Conservation (phyloP, 108 stramenopile genomes). For the Nitzschia sp. region DNA sequence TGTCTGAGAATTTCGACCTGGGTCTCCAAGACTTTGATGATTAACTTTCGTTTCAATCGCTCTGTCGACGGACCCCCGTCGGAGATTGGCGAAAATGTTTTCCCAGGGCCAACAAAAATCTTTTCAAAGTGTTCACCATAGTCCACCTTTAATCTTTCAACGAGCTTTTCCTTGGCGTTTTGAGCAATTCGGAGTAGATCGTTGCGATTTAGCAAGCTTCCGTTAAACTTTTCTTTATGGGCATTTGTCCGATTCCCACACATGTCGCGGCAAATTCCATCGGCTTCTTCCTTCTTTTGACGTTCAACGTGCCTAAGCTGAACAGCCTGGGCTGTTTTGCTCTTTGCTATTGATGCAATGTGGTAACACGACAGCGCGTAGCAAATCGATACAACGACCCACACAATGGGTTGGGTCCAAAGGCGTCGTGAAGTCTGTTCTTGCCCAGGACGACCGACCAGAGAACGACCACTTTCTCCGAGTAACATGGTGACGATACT, state of each 20-base stretch:
- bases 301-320: too few species aligned
- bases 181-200: slow-evolving; percentile 14
- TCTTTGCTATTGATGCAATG: too few species aligned
- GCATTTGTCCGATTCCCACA: neutral
- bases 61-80: slow-evolving; percentile 20
- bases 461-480: too few species aligned
- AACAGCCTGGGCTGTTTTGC: too few species aligned
- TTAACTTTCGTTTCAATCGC: slow-evolving; percentile 35
- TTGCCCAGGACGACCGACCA: too few species aligned
- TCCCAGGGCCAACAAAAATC: slow-evolving; percentile 25
- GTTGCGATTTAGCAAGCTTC: slow-evolving; percentile 17
- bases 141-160: slow-evolving; percentile 21
- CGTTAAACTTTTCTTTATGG: slow-evolving; percentile 3
- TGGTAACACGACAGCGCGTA: too few species aligned
- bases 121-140: slow-evolving; percentile 43
- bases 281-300: neutral
- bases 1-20: slow-evolving; percentile 12
- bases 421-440: too few species aligned
- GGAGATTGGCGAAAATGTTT: slow-evolving; percentile 9
- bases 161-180: slow-evolving; percentile 19
- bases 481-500: too few species aligned
- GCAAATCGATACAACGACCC: too few species aligned
- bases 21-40: slow-evolving; percentile 41
- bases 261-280: neutral
- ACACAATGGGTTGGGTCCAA: too few species aligned